Conservation (phyloP, 805 yeast genomes). For the Kodamaea jinghongensis region DNA sequence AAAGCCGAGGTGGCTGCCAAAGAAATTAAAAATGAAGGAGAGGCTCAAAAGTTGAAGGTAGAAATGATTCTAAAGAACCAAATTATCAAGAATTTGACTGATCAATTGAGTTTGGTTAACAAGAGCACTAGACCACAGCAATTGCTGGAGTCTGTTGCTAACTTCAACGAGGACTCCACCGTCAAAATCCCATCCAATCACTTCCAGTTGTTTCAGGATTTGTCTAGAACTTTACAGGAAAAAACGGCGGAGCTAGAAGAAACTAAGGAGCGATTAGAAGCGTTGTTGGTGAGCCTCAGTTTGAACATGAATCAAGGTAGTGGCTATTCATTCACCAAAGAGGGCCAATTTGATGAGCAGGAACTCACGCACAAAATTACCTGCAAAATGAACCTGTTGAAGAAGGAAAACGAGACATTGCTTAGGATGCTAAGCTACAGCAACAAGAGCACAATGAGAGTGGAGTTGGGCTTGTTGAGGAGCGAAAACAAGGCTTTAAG, state of each 20-base stretch:
- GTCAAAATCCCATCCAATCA: conserved; percentile 42
- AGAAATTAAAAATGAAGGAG: conserved; percentile 5
- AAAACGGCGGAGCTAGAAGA: conserved; percentile 51
- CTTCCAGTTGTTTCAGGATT: conserved; percentile 46
- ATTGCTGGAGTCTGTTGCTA: conserved; percentile 10
- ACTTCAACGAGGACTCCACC: conserved; percentile 7
- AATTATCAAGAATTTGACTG: conserved; percentile 34
- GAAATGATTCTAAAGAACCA: conserved; percentile 56
- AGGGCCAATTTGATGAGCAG: conserved; percentile 69
- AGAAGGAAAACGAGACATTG: conserved; percentile 68
- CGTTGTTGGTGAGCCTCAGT: conserved; percentile 39
- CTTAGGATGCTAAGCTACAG: conserved; percentile 72
- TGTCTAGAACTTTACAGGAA: conserved; percentile 47
- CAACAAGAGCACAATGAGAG: conserved; percentile 66
- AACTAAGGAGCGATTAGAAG: conserved; percentile 61
- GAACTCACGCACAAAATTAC: conserved; percentile 74
- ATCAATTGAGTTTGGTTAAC: conserved; percentile 26
- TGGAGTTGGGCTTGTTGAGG: conserved; percentile 62
- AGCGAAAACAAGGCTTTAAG: conserved; percentile 27
- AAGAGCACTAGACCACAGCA: conserved; percentile 8
- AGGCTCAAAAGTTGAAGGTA: conserved; percentile 37
- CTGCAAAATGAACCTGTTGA: conserved; percentile 55
- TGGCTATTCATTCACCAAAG: conserved; percentile 39
- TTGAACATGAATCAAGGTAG: conserved; percentile 18
- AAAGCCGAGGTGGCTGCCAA: neutral